Evolutionary conservation across 139 green algal species (phyloP), one percentile per base, ranked within the genome.

Genomic region (Chloropicon primus): DNA sequence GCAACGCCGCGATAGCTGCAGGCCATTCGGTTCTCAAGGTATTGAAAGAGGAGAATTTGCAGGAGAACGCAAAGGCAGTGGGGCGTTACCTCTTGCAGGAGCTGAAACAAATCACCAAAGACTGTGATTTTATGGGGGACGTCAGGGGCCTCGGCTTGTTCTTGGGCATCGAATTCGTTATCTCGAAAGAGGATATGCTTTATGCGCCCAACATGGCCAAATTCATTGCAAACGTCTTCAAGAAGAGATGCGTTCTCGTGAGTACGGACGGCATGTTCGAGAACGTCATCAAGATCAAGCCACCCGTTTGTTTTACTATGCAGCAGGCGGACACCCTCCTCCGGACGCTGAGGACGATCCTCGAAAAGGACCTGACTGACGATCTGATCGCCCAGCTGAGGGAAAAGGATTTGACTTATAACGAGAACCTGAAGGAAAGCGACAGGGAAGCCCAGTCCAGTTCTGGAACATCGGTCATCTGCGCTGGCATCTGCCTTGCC

Each of bases 201-300:
- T 54, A 84, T 27, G 25, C 23, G 3, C 28, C 22, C 3, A 77
- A 5, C 74, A 86, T 78, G 1, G 77, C 83, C n/a, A 79, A 74
- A 21, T 85, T 81, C 73, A 72, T 92, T 25, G 86, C 85, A 73
- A 80, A 88, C 80, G 72, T 27, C 17, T 79, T 82, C 28, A 81
- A 84, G 76, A 41, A 25, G 10, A 71, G 27, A 0, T 78, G 81
- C 0, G 87, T 92, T 53, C 83, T 93, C 73, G 71, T 93, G 26
- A 84, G 82, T 5, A 86, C 75, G 22, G 89, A 92, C 27, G 89
- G 89, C 1, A 82, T 82, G 0, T 85, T 83, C 22, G 83, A 85
- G 54, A 90, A 91, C 71, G 84, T 93, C 1, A 75, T 93, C 71
- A 93, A 93, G 81, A 87, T 92, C 73, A 92, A 93, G 84, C 89